Conservation (phyloP, 2,329 filamentous ascomycete species). For the Botrytis cinerea region DNA sequence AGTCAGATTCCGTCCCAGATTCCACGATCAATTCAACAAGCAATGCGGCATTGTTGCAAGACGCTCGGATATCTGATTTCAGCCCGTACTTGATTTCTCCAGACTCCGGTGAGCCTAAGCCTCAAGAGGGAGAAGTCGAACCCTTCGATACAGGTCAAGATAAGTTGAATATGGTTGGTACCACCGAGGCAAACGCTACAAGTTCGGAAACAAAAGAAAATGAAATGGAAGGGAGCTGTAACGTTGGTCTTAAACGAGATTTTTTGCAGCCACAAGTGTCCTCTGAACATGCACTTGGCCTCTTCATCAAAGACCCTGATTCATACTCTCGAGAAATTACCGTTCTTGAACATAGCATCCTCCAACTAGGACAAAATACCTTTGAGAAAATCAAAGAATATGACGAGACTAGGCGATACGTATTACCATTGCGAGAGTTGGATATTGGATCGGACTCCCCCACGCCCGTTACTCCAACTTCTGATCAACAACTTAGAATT, state of each 20-base stretch:
- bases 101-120: background rate
- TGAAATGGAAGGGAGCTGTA: too few species aligned
- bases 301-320: background rate
- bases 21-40: background rate
- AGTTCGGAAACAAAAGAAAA: too few species aligned
- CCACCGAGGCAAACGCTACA: too few species aligned
- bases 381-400: background rate
- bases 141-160: background rate
- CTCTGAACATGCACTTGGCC: background rate
- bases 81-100: background rate
- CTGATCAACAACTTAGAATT: background rate
- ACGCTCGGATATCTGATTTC: fast-evolving
- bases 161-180: too few species aligned
- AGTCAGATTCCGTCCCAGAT: fast-evolving
- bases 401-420: background rate
- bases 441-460: fast-evolving
- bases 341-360: background rate
- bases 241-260: too few species aligned
- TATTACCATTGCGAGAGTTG: background rate
- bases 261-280: too few species aligned
- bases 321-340: background rate
- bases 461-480: background rate
- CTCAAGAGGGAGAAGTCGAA: background rate
- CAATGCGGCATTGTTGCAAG: background rate
- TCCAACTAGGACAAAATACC: background rate